These are phyloP conservation scores for Xylaria sp. DNA, from an alignment of 2,329 filamentous ascomycete genomes.

Conservation along the genomic window DNA sequence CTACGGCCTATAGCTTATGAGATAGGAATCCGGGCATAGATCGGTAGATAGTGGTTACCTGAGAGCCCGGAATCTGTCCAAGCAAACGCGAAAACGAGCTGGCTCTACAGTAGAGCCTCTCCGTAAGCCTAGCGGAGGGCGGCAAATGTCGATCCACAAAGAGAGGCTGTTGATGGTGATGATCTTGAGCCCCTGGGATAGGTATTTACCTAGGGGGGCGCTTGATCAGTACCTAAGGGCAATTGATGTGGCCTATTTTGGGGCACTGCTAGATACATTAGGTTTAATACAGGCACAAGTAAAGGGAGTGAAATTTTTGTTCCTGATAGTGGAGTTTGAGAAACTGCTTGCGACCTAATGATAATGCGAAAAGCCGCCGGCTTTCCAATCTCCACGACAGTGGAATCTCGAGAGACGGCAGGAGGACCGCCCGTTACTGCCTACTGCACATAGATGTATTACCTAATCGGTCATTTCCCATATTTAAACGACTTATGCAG, in stretches of 20 bases:
- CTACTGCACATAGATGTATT: not conserved
- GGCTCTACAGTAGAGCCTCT: conserved; percentile 23
- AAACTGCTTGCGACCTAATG: conserved; percentile 13
- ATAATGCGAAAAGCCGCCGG: not conserved
- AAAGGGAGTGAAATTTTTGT: not conserved
- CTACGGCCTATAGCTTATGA: conserved; percentile 2
- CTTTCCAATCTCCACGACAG: not conserved
- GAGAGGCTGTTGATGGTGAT: not conserved
- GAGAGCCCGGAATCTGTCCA: not conserved
- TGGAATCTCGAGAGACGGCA: not conserved
- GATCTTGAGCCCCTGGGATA: not conserved
- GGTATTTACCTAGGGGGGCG: not conserved
- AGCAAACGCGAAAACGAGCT: conserved; percentile 4
- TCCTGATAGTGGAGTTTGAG: conserved; percentile 22
- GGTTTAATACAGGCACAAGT: not conserved
- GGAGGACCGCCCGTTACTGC: not conserved
- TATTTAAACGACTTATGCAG: not conserved
- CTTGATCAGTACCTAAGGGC: not conserved
- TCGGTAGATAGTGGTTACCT: not conserved
- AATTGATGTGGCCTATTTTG: not conserved
- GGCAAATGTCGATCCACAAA: conserved; percentile 15
- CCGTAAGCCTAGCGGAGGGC: conserved; percentile 5
- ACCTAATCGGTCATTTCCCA: not conserved
- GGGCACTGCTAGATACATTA: not conserved
- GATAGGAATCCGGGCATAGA: not conserved